Evolutionary conservation across 2,329 filamentous ascomycete species (phyloP), one percentile per base, ranked within the genome.

Genomic region (Penicillium occitanis): DNA sequence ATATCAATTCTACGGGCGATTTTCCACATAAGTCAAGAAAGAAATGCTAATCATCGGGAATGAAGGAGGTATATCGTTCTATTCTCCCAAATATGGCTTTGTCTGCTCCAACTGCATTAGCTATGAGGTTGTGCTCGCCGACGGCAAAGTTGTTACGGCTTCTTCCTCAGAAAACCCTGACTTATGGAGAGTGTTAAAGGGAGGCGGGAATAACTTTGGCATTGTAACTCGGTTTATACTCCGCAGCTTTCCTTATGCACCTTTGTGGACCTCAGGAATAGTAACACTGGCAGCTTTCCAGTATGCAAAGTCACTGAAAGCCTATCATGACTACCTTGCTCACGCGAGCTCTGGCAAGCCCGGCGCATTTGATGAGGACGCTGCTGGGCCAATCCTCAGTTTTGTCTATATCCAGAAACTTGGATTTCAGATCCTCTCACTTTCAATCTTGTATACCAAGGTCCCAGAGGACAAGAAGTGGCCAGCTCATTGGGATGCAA

Each of bases 401-500:
- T 62, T 62, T 48, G 22, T 62, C 60, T 62, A 53, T 53, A 35
- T 62, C 42, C 60, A 62, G 46, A 62, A 62, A 62, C 60, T 62
- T 62, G 60, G 60, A 35, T 62, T 62, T 33, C 60, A 62, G 48
- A 62, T 62, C 46, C 46, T 53, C 22, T 35, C 60, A 42, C 60
- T 62, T 53, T 62, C 60, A 30, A 62, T 62, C 48, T 19, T 53
- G 48, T 53, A 62, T 44, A 62, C 60, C 48, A 62, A 62, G 14
- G 48, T 62, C n/a, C 42, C 63, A 59, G 42, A 64, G 42, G 53
- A 42, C 42, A 59, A 64, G 30, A 64, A 64, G 19, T 64, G 63
- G 63, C 63, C 63, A 22, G 53, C 63, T 42, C 63, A 64, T 17
- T 64, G 63, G 63, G 53, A 64, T 51, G 53, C 63, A 59, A 50